A percentile compares a stretch with the other conserved stretches of the same genome.
Conservation (phyloP, 2,329 filamentous ascomycete genomes). For the Talaromyces sp. region DNA sequence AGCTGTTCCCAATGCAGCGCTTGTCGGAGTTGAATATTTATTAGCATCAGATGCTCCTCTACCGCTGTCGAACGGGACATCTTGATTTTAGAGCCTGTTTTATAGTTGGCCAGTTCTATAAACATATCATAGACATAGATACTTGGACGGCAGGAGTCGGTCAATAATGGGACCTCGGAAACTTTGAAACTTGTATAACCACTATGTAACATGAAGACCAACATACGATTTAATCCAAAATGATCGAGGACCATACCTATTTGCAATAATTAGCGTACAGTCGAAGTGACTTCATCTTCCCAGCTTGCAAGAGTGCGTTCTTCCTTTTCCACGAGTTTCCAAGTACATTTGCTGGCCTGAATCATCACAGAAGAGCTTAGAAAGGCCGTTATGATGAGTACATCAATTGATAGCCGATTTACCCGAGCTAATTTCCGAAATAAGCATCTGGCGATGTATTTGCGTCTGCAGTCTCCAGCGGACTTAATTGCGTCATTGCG, state of each 20-base stretch:
- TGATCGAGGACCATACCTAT: not conserved
- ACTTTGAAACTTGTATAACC: too few species aligned
- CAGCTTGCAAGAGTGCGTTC: not conserved
- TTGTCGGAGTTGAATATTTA: constrained; percentile 11
- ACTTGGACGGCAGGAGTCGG: not conserved
- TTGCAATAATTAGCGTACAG: not conserved
- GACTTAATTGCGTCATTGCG: constrained; percentile 34
- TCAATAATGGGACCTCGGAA: too few species aligned
- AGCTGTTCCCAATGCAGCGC: constrained; percentile 5
- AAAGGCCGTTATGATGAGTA: constrained; percentile 23
- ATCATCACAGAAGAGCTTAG: constrained; percentile 24
- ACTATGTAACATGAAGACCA: not conserved
- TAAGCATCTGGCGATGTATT: constrained; percentile 20
- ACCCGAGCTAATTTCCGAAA: constrained; percentile 22
- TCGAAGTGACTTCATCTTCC: not conserved
- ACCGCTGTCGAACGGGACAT: not conserved
- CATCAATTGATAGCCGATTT: not conserved
- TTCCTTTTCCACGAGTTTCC: not conserved
- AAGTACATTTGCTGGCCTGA: constrained; percentile 25
- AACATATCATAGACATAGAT: not conserved
- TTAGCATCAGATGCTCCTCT: not conserved
- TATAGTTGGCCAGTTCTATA: not conserved
- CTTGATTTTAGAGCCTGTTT: not conserved
- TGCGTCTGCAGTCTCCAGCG: constrained; percentile 20
- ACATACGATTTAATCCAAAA: not conserved